phyloP scores from a whole-genome alignment of 139 green algal genomes.

The Protoeuglena noctilucae region DNA sequence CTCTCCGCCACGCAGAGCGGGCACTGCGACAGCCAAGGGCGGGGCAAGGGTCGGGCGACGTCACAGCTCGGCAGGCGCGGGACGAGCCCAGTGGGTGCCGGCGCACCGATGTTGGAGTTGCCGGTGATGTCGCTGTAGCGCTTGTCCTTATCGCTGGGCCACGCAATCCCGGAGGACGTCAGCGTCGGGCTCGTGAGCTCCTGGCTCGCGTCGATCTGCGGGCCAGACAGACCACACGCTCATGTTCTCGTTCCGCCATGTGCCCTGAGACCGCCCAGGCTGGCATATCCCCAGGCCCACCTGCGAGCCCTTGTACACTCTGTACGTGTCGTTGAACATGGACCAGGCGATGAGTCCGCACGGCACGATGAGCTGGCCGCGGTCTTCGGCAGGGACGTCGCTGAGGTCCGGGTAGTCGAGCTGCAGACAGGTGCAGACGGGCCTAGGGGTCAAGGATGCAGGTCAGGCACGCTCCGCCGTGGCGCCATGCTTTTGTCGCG shows the following conservation, averaged over 20 bases:
- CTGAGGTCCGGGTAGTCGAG: too few relatives aligned
- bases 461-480: slow-evolving; percentile 4
- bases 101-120: slow-evolving; percentile 63
- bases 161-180: slow-evolving; percentile 43
- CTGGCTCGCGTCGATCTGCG: not conserved
- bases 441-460: too few relatives aligned
- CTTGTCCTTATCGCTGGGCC: slow-evolving; percentile 36
- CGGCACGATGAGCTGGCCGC: slow-evolving; percentile 52
- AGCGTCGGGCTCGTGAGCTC: slow-evolving; percentile 13
- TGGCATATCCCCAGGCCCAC: not conserved
- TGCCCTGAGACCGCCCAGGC: slow-evolving; percentile 5
- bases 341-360: slow-evolving; percentile 83
- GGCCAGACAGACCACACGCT: not conserved
- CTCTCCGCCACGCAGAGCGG: slow-evolving; percentile 33
- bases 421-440: too few relatives aligned
- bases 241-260: not conserved
- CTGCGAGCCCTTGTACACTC: slow-evolving; percentile 3
- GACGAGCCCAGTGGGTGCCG: too few relatives aligned
- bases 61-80: too few relatives aligned
- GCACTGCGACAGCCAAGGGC: not conserved
- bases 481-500: too few relatives aligned
- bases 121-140: slow-evolving; percentile 41
- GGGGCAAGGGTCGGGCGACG: not conserved
- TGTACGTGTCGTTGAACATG: slow-evolving; percentile 86
- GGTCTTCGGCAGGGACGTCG: slow-evolving; percentile 7